Base-by-base conservation (phyloP, 257 asterid species). In the Solanum etuberosum region DNA sequence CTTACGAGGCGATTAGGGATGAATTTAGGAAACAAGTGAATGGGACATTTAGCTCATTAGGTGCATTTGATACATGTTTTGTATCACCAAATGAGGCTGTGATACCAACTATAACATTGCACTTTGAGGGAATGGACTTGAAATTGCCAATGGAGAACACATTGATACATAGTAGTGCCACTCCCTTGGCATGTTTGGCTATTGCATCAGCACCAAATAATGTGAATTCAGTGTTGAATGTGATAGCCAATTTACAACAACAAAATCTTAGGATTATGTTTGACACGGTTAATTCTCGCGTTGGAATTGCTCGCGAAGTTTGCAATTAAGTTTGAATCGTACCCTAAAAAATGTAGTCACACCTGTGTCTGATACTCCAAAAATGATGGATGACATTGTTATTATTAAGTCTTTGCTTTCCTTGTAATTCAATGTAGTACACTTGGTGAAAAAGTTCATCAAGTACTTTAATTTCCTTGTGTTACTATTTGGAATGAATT, bases 181-280 rank as follows among this genome's bases (percentile, higher is more conserved):
- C 98, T 59, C 90, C 89, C 86, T 90, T 93, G 73, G 92, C 98
- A 2, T 96, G 98, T 90, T 89, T 96, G 5, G 98, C 98, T 74
- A 94, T 96, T 95, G 95, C 98, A 0, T 94, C 97, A 3, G 95
- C 96, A 0, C 98, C 94, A 1, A 32, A 80, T 61, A 91, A 92
- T 1, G 95, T 95, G 6, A 93, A 94, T 91, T 93, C 98, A 6
- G 98, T 92, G 77, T 94, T 96, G 4, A 96, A 95, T 88, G 99
- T 96, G 57, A 95, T 96, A 83, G 98, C 95, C 88, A 93, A 89
- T 82, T 90, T 91, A 93, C 99, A 96, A 88, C 99, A 96, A 73
- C 99, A 96, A 90, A 96, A 96, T 90, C 95, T 90, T 37, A 94
- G 99, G 93, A 76, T 96, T 74, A 88, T 95, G 68, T 91, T 96